Conservation (phyloP, 1,284 basidiomycete genomes). For the Acaromyces ingoldii region DNA sequence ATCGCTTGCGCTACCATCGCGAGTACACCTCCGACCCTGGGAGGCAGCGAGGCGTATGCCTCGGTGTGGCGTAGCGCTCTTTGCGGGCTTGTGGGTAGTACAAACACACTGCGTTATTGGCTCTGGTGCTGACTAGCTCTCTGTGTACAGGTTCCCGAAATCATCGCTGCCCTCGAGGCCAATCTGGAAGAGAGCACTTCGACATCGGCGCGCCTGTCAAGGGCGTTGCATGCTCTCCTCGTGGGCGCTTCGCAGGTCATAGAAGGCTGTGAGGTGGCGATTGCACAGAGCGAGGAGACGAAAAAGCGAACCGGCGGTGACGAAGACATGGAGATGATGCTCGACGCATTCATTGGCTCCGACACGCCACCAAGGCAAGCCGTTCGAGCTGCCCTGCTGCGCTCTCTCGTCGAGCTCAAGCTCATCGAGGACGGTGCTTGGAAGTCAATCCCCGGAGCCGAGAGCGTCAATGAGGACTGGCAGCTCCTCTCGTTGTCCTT, state of each 20-base stretch:
- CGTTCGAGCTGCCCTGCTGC: constrained; percentile 23
- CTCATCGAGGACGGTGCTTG: constrained; percentile 16
- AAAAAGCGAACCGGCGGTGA: not conserved
- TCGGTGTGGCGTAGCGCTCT: not conserved
- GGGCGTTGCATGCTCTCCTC: not conserved
- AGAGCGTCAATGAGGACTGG: constrained; percentile 24
- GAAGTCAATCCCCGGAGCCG: constrained; percentile 23
- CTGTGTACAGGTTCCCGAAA: no score
- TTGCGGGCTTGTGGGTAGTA: not conserved
- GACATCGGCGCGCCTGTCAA: not conserved
- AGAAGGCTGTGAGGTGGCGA: not conserved
- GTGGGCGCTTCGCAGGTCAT: not conserved
- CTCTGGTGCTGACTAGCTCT: no score
- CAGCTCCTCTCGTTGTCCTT: constrained; percentile 23
- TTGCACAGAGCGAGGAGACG: not conserved
- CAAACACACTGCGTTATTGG: no score
- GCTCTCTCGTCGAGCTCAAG: constrained; percentile 23
- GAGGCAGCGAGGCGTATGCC: not conserved
- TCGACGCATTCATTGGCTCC: constrained; percentile 15
- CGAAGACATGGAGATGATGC: constrained; percentile 1
- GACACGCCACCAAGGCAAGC: constrained; percentile 21
- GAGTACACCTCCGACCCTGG: not conserved
- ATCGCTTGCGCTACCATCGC: not conserved
- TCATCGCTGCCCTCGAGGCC: not conserved
- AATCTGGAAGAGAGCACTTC: not conserved